These are phyloP conservation scores for Claviceps citrina DNA, from an alignment of 2,329 filamentous ascomycete genomes.

Conservation along the genomic window DNA sequence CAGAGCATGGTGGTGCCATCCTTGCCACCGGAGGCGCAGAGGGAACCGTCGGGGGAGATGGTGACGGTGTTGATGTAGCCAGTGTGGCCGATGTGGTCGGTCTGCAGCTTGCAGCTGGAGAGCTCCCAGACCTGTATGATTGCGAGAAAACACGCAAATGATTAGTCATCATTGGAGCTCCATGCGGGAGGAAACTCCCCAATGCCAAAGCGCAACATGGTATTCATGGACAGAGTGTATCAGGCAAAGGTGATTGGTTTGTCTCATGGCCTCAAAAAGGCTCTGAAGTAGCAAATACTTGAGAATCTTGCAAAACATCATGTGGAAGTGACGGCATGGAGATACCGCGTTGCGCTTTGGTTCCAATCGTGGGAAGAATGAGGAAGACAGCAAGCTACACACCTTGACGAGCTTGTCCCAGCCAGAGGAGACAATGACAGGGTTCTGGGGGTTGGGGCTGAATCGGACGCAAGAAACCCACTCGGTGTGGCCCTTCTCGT, in stretches of 20 bases:
- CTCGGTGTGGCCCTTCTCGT: constrained; percentile 99
- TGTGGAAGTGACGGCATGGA: constrained; percentile 27
- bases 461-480: constrained; percentile 99
- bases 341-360: constrained; percentile 3
- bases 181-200: not conserved
- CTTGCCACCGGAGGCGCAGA: constrained; percentile 98
- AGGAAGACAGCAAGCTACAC: constrained; percentile 22
- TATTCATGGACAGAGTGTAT: constrained; percentile 25
- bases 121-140: constrained; percentile 92
- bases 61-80: constrained; percentile 99
- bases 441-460: constrained; percentile 99
- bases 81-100: constrained; percentile 98
- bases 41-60: constrained; percentile 97
- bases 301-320: constrained; percentile 75
- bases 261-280: constrained; percentile 81
- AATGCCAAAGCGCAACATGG: not conserved
- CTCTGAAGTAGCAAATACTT: constrained; percentile 99
- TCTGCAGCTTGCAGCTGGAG: constrained; percentile 97
- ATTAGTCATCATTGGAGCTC: constrained; percentile 3
- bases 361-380: not conserved
- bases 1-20: constrained; percentile 99
- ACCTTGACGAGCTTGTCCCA: constrained; percentile 99
- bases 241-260: constrained; percentile 80
- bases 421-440: constrained; percentile 93
- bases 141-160: not conserved